phyloP scores from a whole-genome alignment of 352 stramenopile species.

The Pythium rhizo-oryzae region DNA sequence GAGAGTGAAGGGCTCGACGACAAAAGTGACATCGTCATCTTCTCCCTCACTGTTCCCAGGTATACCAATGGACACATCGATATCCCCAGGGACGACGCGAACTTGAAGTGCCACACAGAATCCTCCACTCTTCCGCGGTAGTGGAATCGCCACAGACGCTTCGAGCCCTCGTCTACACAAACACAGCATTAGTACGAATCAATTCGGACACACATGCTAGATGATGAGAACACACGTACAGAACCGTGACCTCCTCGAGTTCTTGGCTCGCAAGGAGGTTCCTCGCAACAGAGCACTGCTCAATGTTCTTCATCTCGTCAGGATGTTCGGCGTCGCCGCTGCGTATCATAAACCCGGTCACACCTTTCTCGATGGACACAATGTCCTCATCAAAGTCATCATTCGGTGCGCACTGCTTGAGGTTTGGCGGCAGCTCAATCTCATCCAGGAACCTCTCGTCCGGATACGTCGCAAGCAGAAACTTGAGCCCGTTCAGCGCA shows the following conservation, averaged over 20 bases:
- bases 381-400: conserved; percentile 35
- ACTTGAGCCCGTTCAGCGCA: conserved; percentile 73
- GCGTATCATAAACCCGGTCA: conserved; percentile 5
- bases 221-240: conserved; percentile 33
- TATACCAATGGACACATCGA: conserved; percentile 9
- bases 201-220: background rate
- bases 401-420: conserved; percentile 57
- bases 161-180: conserved; percentile 13
- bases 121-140: background rate
- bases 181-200: background rate
- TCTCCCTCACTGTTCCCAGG: background rate
- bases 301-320: conserved; percentile 52
- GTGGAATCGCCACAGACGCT: conserved; percentile 1
- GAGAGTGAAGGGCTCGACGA: conserved; percentile 47
- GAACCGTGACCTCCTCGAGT: conserved; percentile 44
- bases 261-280: conserved; percentile 43
- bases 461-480: conserved; percentile 32
- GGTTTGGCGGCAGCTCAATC: conserved; percentile 45
- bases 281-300: conserved; percentile 55
- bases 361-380: conserved; percentile 16
- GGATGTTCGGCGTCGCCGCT: conserved; percentile 27
- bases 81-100: conserved; percentile 17
- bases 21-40: background rate
- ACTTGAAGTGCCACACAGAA: conserved; percentile 23
- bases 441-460: conserved; percentile 21